Evolutionary conservation across 768 basidiomycete genomes (phyloP), one percentile per base, ranked within the genome.

Genomic region (Amanita rubescens): DNA sequence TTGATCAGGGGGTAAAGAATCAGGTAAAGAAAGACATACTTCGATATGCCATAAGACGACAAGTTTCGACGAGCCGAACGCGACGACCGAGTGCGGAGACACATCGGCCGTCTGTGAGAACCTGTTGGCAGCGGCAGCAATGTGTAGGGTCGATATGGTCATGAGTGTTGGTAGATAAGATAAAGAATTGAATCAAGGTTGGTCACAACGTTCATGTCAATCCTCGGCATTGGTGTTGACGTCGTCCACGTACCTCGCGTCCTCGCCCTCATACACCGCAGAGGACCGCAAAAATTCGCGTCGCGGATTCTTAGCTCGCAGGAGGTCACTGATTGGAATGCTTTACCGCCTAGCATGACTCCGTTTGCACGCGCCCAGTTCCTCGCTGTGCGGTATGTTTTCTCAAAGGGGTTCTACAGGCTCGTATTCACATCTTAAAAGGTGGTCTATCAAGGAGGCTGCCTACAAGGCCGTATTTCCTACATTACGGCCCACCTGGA

Each of bases 391-490:
- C 78, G 90, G 90, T 90, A 63, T 19, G 80, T n/a, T 11, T 56
- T 20, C 38, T 47, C 33, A 49, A 12, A 27, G 9, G 27, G 24
- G 46, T 30, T 5, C 17, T 17, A 37, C 27, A 11, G 17, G 14
- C 38, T 19, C 14, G 30, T 12, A 22, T 57, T 46, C 33, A 60
- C 24, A 34, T 55, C 56, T 24, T 52, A 55, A 3, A 59, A 93
- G 90, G 14, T 94, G 89, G 88, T 74, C 81, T 30, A 77, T 87
- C 17, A 94, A 94, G 60, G 91, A 94, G 67, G 87, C 91, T 0
- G 82, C 84, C 0, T 94, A 92, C 71, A 94, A 94, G 63, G 91
- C 90, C 0, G 62, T 91, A 55, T 90, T 81, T 63, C 90, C 90
- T 0, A 27, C 55, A 17, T 62, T 76, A 38, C 70, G 62, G 30